Evolutionary conservation across 768 basidiomycete genomes (phyloP).

Genomic region (Multifurca ochricompacta): DNA sequence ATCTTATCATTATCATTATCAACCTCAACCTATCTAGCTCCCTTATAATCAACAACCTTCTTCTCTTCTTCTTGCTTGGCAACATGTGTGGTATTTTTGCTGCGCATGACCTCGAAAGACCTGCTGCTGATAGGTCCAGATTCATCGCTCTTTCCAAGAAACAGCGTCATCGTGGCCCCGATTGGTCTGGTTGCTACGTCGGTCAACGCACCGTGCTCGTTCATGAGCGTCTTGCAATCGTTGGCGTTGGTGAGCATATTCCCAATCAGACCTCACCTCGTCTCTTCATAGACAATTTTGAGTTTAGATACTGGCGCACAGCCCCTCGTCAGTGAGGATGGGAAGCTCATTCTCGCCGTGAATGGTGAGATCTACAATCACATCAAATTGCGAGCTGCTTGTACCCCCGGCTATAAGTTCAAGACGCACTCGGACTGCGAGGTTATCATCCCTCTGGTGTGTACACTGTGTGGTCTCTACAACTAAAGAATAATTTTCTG

Average conservation of each 20-base stretch:
- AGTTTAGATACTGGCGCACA: conserved; percentile 88
- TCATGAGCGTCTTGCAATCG: conserved; percentile 95
- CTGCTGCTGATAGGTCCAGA: conserved; percentile 56
- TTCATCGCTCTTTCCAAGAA: conserved; percentile 84
- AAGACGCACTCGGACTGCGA: conserved; percentile 99
- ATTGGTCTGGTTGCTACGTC: conserved; percentile 96
- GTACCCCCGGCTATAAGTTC: conserved; percentile 66
- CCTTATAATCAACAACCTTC: background rate
- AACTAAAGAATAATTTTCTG: conserved; percentile 7
- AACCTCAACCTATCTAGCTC: background rate
- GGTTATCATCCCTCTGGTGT: conserved; percentile 86
- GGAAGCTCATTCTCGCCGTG: conserved; percentile 77
- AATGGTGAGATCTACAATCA: conserved; percentile 99
- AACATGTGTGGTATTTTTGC: conserved; percentile 92
- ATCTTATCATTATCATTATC: background rate
- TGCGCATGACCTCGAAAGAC: conserved; percentile 70
- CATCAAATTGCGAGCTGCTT: conserved; percentile 59
- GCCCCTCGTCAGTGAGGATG: conserved; percentile 82
- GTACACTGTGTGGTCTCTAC: background rate
- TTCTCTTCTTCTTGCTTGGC: too few species aligned
- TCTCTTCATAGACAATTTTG: background rate
- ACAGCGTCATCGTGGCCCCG: conserved; percentile 90
- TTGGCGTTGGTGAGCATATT: conserved; percentile 77
- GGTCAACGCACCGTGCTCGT: conserved; percentile 76
- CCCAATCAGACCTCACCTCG: background rate